Percentiles rank a stretch among this genome's conserved stretches.
These are phyloP conservation scores for Tetrahymena malaccensis DNA, from an alignment of 73 alveolate species.

Conservation along the genomic window DNA sequence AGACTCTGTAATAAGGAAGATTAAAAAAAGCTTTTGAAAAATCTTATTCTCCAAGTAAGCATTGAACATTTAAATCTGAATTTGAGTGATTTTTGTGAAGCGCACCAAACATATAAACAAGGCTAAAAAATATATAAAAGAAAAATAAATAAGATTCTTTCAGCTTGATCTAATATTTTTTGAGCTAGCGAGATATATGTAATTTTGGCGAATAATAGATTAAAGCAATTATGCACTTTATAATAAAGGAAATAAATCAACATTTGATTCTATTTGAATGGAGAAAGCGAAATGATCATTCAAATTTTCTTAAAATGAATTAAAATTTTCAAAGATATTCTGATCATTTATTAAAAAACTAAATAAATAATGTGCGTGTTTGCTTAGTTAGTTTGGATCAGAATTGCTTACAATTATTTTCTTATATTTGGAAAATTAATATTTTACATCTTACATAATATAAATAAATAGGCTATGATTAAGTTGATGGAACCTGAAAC, in stretches of 20 bases:
- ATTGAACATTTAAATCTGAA: not conserved
- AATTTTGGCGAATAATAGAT: not conserved
- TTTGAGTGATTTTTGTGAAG: not conserved
- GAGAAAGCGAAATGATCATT: too few species aligned
- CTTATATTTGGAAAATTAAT: too few species aligned
- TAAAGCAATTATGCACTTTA: not conserved
- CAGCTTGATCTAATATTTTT: not conserved
- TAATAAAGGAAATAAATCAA: too few species aligned
- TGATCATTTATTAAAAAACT: too few species aligned
- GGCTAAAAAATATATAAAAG: not conserved
- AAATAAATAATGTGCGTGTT: too few species aligned
- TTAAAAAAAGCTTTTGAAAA: slow-evolving; percentile 61
- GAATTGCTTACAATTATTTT: too few species aligned
- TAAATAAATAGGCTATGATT: slow-evolving; percentile 47
- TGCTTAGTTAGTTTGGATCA: too few species aligned
- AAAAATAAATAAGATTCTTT: not conserved
- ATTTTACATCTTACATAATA: not conserved
- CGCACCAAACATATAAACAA: not conserved
- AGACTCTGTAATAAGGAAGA: slow-evolving; percentile 48
- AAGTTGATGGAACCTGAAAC: slow-evolving; percentile 67
- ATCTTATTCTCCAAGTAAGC: slow-evolving; percentile 33
- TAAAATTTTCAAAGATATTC: too few species aligned
- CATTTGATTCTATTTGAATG: not conserved
- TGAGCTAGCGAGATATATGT: not conserved
- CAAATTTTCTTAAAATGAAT: too few species aligned